Evolutionary conservation across 106 monocot genomes (phyloP).

Genomic region (Posidonia australis): DNA sequence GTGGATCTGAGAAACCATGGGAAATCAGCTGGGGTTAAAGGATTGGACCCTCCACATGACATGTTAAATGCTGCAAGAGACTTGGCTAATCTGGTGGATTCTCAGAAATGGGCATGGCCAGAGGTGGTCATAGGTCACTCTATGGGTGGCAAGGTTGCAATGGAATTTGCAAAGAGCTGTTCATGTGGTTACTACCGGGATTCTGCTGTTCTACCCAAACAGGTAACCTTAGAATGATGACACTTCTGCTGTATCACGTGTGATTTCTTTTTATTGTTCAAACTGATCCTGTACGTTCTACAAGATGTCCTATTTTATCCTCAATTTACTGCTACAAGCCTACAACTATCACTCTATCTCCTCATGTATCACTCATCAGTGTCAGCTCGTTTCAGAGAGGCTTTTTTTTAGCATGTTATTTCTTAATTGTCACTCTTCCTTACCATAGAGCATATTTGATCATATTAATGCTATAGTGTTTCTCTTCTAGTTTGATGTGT

Average conservation of each 20-base stretch:
- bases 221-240: slow-evolving; percentile 23
- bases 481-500: no score
- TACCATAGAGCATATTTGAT: no score
- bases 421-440: no score
- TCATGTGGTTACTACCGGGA: slow-evolving; percentile 67
- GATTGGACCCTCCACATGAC: slow-evolving; percentile 64
- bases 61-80: slow-evolving; percentile 71
- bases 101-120: slow-evolving; percentile 73
- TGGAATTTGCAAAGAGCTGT: slow-evolving; percentile 59
- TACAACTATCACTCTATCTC: no score
- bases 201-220: slow-evolving; percentile 65
- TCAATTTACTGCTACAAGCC: no score
- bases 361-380: no score
- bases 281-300: no score
- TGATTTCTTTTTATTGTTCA: not conserved
- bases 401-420: no score
- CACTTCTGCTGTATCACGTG: not conserved
- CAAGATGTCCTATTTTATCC: no score
- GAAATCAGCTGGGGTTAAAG: slow-evolving; percentile 50
- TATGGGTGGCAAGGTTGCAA: slow-evolving; percentile 91
- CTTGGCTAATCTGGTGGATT: slow-evolving; percentile 70
- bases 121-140: slow-evolving; percentile 91
- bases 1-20: slow-evolving; percentile 97
- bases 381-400: no score
- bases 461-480: no score